Conservation (phyloP, 768 basidiomycete genomes). For the Macrolepiota albuminosa region DNA sequence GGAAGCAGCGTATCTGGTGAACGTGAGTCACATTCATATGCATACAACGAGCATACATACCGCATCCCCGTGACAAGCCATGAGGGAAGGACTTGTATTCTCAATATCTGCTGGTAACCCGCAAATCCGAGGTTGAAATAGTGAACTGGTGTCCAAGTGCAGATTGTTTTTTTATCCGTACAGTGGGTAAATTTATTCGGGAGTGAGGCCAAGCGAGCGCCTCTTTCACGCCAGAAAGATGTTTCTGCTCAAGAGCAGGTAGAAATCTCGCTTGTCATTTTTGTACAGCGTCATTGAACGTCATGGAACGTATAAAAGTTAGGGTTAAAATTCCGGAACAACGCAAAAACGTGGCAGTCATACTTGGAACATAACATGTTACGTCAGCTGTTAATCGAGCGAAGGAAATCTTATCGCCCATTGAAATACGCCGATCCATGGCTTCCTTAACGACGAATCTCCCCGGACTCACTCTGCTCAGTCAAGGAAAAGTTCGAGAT, state of each 20-base stretch:
- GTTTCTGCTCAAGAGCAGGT: constrained; percentile 67
- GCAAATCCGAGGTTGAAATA: constrained; percentile 96
- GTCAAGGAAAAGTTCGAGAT: constrained; percentile 94
- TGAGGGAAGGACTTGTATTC: constrained; percentile 95
- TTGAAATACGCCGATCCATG: neutral
- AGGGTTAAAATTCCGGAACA: no score
- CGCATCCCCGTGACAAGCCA: constrained; percentile 98
- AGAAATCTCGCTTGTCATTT: no score
- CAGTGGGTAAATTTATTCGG: constrained; percentile 62
- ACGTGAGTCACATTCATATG: neutral
- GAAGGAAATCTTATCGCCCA: neutral
- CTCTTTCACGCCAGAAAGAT: constrained; percentile 78
- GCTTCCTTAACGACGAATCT: constrained; percentile 48
- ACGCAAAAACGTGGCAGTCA: no score
- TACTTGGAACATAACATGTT: neutral
- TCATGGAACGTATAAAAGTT: no score
- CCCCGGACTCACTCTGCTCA: constrained; percentile 62
- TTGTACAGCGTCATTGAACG: no score
- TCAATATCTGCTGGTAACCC: constrained; percentile 91
- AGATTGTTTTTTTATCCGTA: constrained; percentile 97
- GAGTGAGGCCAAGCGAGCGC: constrained; percentile 58
- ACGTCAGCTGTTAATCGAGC: neutral
- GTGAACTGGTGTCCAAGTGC: constrained; percentile 95
- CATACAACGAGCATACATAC: constrained; percentile 36
- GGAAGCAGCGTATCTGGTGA: constrained; percentile 48